A percentile compares a stretch with the other conserved stretches of the same genome.
Conservation (phyloP, 257 asterid genomes). For the Fraxinus excelsior region DNA sequence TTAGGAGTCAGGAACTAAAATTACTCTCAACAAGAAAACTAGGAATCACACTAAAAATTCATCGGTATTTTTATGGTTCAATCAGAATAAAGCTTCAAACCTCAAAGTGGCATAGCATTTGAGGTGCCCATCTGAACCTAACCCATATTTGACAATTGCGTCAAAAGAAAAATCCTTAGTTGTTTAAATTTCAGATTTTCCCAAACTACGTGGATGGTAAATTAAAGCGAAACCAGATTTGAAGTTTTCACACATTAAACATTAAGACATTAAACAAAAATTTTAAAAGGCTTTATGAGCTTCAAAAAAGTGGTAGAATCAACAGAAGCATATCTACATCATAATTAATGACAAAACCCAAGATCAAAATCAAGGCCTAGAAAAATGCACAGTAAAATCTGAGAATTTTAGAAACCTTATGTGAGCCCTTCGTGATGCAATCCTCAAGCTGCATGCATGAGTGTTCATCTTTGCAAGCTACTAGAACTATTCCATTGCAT, state of each 20-base stretch:
- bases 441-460: constrained; percentile 94
- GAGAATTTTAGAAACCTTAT: constrained; percentile 52
- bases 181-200: background rate
- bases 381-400: background rate
- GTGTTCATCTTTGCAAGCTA: constrained; percentile 91
- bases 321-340: constrained; percentile 1
- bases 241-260: background rate
- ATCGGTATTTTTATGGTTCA: background rate
- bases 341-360: background rate
- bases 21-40: background rate
- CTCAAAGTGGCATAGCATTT: background rate
- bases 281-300: background rate
- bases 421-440: constrained; percentile 67
- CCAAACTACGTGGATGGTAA: background rate
- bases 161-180: background rate
- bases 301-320: background rate
- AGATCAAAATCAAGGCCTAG: constrained; percentile 4
- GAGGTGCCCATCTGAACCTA: background rate
- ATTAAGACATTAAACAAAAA: constrained; percentile 7
- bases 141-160: background rate
- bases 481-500: constrained; percentile 65
- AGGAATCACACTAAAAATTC: background rate
- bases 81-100: background rate
- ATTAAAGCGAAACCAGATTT: too few species aligned
- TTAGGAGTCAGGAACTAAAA: background rate